A percentile compares a stretch with the other conserved stretches of the same genome.
phyloP scores from a whole-genome alignment of 805 yeast genomes.

The Schwanniomyces polymorphus region DNA sequence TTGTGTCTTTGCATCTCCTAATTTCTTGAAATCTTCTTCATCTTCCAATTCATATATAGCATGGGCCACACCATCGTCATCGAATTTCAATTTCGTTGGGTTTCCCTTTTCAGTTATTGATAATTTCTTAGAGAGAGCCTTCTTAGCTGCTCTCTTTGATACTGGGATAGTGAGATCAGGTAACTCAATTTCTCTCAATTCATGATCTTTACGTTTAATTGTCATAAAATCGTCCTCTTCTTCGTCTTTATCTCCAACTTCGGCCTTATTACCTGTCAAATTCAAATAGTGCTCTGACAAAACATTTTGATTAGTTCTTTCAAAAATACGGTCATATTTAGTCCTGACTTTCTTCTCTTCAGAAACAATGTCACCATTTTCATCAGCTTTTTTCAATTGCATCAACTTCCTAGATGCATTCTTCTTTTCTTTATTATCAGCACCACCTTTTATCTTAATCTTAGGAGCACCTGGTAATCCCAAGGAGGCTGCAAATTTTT shows the following conservation, averaged over 20 bases:
- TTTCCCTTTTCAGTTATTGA: conserved; percentile 60
- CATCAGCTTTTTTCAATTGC: conserved; percentile 49
- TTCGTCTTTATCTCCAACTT: conserved; percentile 21
- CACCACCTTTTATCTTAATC: conserved; percentile 63
- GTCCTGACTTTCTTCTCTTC: conserved; percentile 62
- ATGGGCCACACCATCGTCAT: conserved; percentile 93
- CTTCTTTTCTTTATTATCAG: conserved; percentile 68
- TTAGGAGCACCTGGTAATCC: conserved; percentile 98
- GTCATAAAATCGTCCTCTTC: conserved; percentile 75
- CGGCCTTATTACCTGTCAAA: conserved; percentile 50
- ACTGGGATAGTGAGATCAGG: conserved; percentile 64
- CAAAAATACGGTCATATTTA: conserved; percentile 93
- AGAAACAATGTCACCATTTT: conserved; percentile 56
- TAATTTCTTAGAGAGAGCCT: conserved; percentile 83
- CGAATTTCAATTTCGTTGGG: conserved; percentile 81
- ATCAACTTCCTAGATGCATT: conserved; percentile 75
- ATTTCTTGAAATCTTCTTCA: conserved; percentile 81
- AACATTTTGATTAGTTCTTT: conserved; percentile 89
- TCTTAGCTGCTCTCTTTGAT: conserved; percentile 82
- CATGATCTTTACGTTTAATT: conserved; percentile 78
- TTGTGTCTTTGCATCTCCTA: conserved; percentile 67
- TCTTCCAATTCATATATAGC: conserved; percentile 88
- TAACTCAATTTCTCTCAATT: conserved; percentile 59
- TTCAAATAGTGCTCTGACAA: conserved; percentile 84
- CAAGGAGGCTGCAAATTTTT: conserved; percentile 79